Evolutionary conservation across 352 stramenopile species (phyloP).

Genomic region (Blastocystis sp.): DNA sequence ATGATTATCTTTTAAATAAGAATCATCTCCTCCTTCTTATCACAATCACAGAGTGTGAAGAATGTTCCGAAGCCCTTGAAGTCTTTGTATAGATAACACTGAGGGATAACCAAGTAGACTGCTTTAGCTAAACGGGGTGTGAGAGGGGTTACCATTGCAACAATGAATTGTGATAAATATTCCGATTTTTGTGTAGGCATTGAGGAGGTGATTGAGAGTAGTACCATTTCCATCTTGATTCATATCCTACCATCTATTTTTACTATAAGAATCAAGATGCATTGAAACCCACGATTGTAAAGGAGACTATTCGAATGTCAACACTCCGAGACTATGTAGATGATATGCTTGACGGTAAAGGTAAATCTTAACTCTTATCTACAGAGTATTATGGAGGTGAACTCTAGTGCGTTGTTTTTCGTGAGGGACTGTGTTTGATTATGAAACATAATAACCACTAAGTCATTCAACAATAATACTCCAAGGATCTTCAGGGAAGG

Average conservation of each 20-base stretch:
- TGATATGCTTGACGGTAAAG: slow-evolving; percentile 9
- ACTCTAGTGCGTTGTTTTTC: slow-evolving; percentile 9
- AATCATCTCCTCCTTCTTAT: slow-evolving; percentile 45
- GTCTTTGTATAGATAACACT: slow-evolving; percentile 1
- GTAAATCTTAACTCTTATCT: background rate
- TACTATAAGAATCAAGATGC: slow-evolving; percentile 17
- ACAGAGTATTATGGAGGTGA: slow-evolving; percentile 46
- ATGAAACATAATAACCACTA: slow-evolving; percentile 16
- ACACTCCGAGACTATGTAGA: slow-evolving; percentile 31
- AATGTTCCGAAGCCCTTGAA: background rate
- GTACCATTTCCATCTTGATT: slow-evolving; percentile 3
- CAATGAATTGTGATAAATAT: slow-evolving; percentile 10
- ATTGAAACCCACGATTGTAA: background rate
- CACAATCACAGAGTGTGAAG: background rate
- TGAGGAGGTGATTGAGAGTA: background rate
- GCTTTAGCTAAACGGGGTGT: slow-evolving; percentile 29
- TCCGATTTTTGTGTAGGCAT: slow-evolving; percentile 10
- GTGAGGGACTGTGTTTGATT: too few relatives aligned
- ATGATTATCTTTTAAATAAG: slow-evolving; percentile 25
- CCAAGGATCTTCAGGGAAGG: slow-evolving; percentile 68
- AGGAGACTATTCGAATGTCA: background rate
- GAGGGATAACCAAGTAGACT: background rate
- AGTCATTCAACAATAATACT: slow-evolving; percentile 48
- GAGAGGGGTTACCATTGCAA: background rate
- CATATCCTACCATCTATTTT: slow-evolving; percentile 6